Base-by-base conservation (phyloP, 495 filamentous ascomycete species). In the Aspergillus olivimuriae region DNA sequence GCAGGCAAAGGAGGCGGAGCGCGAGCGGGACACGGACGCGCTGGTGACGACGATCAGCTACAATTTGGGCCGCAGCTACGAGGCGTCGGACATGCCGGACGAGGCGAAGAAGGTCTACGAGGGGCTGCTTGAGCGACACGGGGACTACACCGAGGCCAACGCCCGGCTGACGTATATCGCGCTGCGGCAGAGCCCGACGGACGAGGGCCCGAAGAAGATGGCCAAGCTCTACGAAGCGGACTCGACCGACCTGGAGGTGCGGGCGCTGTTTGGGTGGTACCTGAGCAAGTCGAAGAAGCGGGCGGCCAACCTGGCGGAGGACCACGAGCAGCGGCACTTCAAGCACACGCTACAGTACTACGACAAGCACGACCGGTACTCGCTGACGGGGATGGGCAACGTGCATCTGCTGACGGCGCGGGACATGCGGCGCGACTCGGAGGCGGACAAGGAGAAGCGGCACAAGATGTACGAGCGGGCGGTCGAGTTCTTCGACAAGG, bases 401-500 rank as follows among this genome's bases (percentile, higher is more conserved):
- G 63, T 97, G 37, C 85, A 91, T 54, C 75, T 96, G 22, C 68
- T 82, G 42, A 78, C 84, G 32, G 92, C 92, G 2, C 81, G 92
- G 32, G 92, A 98, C 61, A 96, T 97, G 90, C 83, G 84, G 34
- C 76, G 90, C 38, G 86, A 92, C 30, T 86, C 85, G 2, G 92
- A 97, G 12, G 68, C 76, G 43, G 91, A 98, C 41, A 92, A 86
- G 65, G 84, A 92, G 47, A 94, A 94, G 65, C 81, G 91, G 32
- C 81, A 82, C 32, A 85, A 83, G 52, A 82, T 78, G 50, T 98
- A 96, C 60, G 78, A 81, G 59, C 86, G 86, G 44, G 91, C 92
- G 2, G 89, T 97, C 9, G 94, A 96, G 59, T 97, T 97, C 69
- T 98, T 95, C 59, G 94, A 97, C 60, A 98, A 98, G 67, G 91